Evolutionary conservation across 805 yeast genomes (phyloP), one percentile per base, ranked within the genome.

Genomic region (Sungouiella thailandica): DNA sequence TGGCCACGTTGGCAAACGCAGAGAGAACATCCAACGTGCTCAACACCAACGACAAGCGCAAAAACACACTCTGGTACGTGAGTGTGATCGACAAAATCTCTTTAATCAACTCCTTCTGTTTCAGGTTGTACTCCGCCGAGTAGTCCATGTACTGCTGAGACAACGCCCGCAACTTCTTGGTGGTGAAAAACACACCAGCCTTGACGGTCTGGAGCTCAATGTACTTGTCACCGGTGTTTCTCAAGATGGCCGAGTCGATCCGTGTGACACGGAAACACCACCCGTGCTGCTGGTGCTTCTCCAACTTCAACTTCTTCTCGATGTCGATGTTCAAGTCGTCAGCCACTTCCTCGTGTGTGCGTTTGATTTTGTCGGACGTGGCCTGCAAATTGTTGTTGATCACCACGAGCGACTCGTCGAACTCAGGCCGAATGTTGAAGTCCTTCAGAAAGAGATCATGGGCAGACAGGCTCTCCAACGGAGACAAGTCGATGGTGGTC

Each of bases 211-310:
- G 84, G 28, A 90, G 65, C 56, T 93, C 97, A 32, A 72, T 72
- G 53, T 80, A 89, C 25, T 74, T 70, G 36, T 66, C 68, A 1
- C 63, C 57, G 1, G 68, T 62, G 9, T 73, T 74, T 47, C 97
- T 75, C 38, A 93, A 66, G 14, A 83, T 80, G 8, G 82, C 69
- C 2, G 96, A 89, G 51, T 93, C 97, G 36, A 77, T 80, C 57
- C 98, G 75, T 1, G 98, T 93, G 15, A 93, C 74, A 47, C 97
- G 71, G 71, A 90, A 76, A 57, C 96, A 87, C 95, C 96, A 89
- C 14, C 97, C 97, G 57, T 86, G 94, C 17, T 74, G 76, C 41
- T 74, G 83, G 53, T 90, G 96, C 35, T 83, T 77, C 55, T 93
- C 98, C 31, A 93, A 62, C 56, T 93, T 93, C 44, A 93, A 70